These are phyloP conservation scores for Sphagnum fallax DNA, from an alignment of 228 moss, liverwort and hornwort genomes.

Conservation along the genomic window DNA sequence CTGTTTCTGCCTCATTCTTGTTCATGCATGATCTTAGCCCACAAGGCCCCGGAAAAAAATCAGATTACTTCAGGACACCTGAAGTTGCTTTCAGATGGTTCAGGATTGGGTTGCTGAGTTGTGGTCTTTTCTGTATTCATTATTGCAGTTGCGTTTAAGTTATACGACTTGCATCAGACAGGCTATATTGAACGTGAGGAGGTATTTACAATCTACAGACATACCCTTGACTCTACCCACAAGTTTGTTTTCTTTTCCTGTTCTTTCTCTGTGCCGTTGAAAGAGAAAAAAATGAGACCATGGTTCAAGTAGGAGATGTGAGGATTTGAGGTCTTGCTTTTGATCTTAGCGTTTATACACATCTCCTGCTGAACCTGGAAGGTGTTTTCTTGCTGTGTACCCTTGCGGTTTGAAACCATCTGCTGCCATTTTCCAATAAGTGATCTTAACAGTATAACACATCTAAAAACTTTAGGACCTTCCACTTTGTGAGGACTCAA, in stretches of 20 bases:
- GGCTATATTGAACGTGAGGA: constrained; percentile 88
- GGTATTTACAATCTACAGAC: constrained; percentile 19
- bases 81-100: neutral
- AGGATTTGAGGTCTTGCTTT: neutral
- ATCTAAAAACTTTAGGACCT: no score
- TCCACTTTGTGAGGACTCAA: no score
- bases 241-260: neutral
- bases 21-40: no score
- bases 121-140: neutral
- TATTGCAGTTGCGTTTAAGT: constrained; percentile 65
- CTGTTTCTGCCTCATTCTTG: neutral
- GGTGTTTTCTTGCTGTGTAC: no score
- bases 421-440: no score
- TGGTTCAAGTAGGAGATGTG: neutral
- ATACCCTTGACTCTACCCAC: neutral
- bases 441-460: no score
- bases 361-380: no score
- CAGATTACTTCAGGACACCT: neutral
- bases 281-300: neutral
- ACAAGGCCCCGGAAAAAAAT: neutral
- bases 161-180: constrained; percentile 72
- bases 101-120: neutral
- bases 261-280: neutral
- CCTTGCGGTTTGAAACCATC: no score
- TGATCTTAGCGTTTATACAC: neutral